These are phyloP conservation scores for Chaetothyriales sp. DNA, from an alignment of 2,329 filamentous ascomycete species.

Conservation along the genomic window DNA sequence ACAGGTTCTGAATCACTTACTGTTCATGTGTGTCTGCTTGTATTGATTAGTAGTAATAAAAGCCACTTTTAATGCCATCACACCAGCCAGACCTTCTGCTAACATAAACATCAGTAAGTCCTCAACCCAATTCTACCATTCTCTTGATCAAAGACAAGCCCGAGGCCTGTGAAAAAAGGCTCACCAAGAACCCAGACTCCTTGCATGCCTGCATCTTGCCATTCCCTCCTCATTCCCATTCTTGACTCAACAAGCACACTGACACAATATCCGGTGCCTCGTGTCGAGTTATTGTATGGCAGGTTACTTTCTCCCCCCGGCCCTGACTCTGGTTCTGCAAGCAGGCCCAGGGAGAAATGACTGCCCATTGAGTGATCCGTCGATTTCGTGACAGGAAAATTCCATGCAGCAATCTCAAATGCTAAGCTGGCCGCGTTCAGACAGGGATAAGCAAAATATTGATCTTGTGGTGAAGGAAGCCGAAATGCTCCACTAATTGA, in stretches of 20 bases:
- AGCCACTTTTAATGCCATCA: too few species aligned
- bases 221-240: slow-evolving; percentile 4
- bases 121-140: slow-evolving; percentile 13
- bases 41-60: too few species aligned
- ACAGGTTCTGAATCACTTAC: not conserved
- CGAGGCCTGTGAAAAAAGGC: slow-evolving; percentile 14
- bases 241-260: slow-evolving; percentile 7
- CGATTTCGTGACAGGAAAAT: slow-evolving; percentile 6
- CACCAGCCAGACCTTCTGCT: too few species aligned
- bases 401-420: slow-evolving; percentile 13
- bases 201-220: slow-evolving; percentile 8
- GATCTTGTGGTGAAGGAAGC: slow-evolving; percentile 4
- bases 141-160: slow-evolving; percentile 12
- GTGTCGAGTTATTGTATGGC: not conserved
- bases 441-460: slow-evolving; percentile 14
- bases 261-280: slow-evolving; percentile 7
- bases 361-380: slow-evolving; percentile 10
- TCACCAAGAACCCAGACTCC: slow-evolving; percentile 16
- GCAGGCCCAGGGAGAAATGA: slow-evolving; percentile 13
- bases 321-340: not conserved
- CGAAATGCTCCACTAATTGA: slow-evolving; percentile 11
- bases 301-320: not conserved
- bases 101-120: slow-evolving; percentile 9
- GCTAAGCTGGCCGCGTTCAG: slow-evolving; percentile 10
- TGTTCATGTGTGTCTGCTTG: not conserved